Evolutionary conservation across 768 basidiomycete species (phyloP).

Genomic region (Fistulinella prunicolor): DNA sequence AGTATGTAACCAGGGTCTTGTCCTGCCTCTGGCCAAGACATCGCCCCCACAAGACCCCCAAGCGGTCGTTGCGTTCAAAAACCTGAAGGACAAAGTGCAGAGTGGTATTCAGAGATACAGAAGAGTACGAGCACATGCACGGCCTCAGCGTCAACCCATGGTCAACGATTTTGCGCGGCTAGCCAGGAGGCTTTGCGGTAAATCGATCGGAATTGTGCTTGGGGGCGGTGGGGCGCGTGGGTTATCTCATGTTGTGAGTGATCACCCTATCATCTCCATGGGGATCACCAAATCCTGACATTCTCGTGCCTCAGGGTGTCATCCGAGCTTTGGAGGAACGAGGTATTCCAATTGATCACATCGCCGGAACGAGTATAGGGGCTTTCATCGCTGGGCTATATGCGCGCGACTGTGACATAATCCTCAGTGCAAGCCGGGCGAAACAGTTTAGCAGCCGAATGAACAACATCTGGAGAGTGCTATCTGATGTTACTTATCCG

Average conservation of each 20-base stretch:
- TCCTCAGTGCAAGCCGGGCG: constrained; percentile 78
- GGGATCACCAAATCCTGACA: constrained; percentile 5
- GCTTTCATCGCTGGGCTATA: constrained; percentile 92
- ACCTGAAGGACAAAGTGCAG: constrained; percentile 90
- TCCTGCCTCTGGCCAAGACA: constrained; percentile 60
- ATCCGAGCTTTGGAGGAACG: constrained; percentile 89
- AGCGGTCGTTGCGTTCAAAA: constrained; percentile 84
- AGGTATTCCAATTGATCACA: constrained; percentile 90
- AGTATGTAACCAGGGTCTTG: constrained; percentile 62
- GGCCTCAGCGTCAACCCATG: constrained; percentile 75
- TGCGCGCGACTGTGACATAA: constrained; percentile 88
- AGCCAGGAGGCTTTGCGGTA: constrained; percentile 88
- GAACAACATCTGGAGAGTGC: constrained; percentile 90
- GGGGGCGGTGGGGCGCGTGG: constrained; percentile 98
- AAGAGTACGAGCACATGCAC: constrained; percentile 54
- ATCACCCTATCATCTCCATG: constrained; percentile 19
- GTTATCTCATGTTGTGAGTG: constrained; percentile 61
- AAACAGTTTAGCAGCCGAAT: constrained; percentile 92
- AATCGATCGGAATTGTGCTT: constrained; percentile 88
- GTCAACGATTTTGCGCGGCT: constrained; percentile 90
- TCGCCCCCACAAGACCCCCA: constrained; percentile 75
- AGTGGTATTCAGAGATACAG: constrained; percentile 87
- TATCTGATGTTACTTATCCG: constrained; percentile 87
- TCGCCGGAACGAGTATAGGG: constrained; percentile 93
- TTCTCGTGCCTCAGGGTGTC: constrained; percentile 59